A percentile compares a stretch with the other conserved stretches of the same genome.
These are phyloP conservation scores for Desmodesmus armatus DNA, from an alignment of 139 green algal genomes.

Conservation along the genomic window DNA sequence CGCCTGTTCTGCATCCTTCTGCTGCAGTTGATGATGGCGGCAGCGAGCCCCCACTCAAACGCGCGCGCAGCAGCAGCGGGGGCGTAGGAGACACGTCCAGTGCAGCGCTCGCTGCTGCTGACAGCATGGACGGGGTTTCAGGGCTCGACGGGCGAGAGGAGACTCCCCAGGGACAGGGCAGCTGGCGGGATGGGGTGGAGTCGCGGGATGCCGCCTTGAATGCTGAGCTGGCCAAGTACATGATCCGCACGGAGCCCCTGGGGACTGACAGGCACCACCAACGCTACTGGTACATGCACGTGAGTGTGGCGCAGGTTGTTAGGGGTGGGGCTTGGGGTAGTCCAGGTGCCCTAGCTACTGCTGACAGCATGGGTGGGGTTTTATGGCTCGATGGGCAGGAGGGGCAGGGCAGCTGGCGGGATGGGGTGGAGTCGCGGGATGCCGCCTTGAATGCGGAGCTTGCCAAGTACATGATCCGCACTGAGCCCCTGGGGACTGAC, in stretches of 20 bases:
- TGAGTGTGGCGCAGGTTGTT: too few species aligned
- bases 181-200: too few species aligned
- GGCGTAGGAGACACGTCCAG: neutral
- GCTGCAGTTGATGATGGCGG: constrained; percentile 11
- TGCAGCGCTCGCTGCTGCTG: too few species aligned
- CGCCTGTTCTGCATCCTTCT: too few species aligned
- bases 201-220: constrained; percentile 46
- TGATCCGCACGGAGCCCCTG: constrained; percentile 55
- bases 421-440: constrained; percentile 50
- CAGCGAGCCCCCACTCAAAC: constrained; percentile 27
- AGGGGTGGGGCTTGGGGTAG: too few species aligned
- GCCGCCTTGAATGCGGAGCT: constrained; percentile 44
- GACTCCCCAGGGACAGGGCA: too few species aligned
- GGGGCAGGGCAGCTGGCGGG: too few species aligned
- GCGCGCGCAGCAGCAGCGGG: neutral
- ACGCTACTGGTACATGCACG: constrained; percentile 59
- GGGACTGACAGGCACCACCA: constrained; percentile 58
- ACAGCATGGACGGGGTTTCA: too few species aligned
- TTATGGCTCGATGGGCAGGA: too few species aligned
- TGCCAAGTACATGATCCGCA: constrained; percentile 45
- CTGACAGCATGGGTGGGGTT: too few species aligned
- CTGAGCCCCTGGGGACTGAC: constrained; percentile 58
- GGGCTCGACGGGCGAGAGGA: too few species aligned
- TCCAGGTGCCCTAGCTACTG: too few species aligned
- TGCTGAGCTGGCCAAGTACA: constrained; percentile 43